phyloP scores from a whole-genome alignment of 2,329 filamentous ascomycete species.

The Colletotrichum tanaceti region DNA sequence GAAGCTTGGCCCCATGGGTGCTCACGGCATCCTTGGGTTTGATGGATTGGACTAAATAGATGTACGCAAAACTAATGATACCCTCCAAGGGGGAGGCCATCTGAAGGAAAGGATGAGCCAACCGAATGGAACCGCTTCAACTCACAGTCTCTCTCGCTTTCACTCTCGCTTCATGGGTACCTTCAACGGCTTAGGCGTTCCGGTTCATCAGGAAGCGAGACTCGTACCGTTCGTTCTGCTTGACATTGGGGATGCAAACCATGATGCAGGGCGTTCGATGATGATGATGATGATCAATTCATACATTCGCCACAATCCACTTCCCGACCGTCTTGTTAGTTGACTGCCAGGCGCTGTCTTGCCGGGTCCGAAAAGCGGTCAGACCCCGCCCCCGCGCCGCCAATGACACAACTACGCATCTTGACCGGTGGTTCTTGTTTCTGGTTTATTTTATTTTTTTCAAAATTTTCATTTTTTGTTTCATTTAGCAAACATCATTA shows the following conservation, averaged over 20 bases:
- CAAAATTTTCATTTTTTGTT: not conserved
- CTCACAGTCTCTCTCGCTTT: not conserved
- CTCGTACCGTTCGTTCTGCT: no score
- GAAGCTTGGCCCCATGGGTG: constrained; percentile 62
- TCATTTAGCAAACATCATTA: not conserved
- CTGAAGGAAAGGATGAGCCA: constrained; percentile 20
- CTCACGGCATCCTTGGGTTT: constrained; percentile 64
- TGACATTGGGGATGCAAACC: not conserved
- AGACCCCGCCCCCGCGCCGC: constrained; percentile 32
- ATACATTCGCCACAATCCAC: not conserved
- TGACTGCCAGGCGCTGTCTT: constrained; percentile 14
- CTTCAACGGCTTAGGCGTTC: not conserved
- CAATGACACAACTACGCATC: constrained; percentile 25
- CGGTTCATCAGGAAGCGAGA: not conserved
- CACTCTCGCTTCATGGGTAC: not conserved
- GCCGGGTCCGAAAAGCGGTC: constrained; percentile 25
- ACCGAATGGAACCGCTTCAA: constrained; percentile 25
- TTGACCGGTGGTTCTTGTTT: not conserved
- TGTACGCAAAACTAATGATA: constrained; percentile 35
- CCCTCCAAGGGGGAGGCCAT: constrained; percentile 23
- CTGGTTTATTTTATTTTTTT: no score
- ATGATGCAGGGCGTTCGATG: not conserved
- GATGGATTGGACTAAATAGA: constrained; percentile 57
- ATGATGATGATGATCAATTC: not conserved
- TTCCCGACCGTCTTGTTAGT: not conserved